These are phyloP conservation scores for Trichoderma sp. DNA, from an alignment of 2,329 filamentous ascomycete species.

Conservation along the genomic window DNA sequence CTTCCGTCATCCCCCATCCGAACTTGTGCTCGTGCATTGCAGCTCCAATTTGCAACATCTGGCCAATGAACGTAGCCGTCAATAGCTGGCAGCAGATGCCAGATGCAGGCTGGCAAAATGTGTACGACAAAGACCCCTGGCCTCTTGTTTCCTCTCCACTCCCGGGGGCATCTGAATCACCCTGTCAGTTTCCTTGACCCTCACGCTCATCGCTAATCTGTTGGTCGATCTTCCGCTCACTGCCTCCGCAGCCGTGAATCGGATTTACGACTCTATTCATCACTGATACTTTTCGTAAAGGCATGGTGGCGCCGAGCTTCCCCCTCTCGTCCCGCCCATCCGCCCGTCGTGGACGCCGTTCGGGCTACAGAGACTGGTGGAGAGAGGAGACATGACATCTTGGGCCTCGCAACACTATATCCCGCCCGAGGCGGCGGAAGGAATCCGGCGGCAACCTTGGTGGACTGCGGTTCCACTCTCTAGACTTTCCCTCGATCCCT, in stretches of 20 bases:
- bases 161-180: background rate
- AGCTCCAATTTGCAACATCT: background rate
- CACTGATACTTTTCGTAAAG: background rate
- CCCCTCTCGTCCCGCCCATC: background rate
- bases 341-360: background rate
- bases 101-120: background rate
- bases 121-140: background rate
- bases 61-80: background rate
- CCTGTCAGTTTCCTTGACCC: background rate
- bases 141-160: background rate
- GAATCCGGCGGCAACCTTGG: slow-evolving; percentile 3
- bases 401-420: background rate
- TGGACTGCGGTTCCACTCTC: background rate
- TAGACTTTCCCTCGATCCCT: background rate
- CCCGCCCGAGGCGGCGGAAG: background rate
- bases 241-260: background rate
- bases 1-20: background rate
- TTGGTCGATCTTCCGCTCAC: slow-evolving; percentile 7
- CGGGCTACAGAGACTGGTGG: background rate
- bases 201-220: slow-evolving; percentile 3
- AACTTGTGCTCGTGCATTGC: background rate
- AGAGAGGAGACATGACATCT: background rate
- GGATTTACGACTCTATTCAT: background rate
- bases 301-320: slow-evolving; percentile 16
- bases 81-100: background rate